Evolutionary conservation across 139 green algal genomes (phyloP).

Genomic region (Coccomyxa sp.): DNA sequence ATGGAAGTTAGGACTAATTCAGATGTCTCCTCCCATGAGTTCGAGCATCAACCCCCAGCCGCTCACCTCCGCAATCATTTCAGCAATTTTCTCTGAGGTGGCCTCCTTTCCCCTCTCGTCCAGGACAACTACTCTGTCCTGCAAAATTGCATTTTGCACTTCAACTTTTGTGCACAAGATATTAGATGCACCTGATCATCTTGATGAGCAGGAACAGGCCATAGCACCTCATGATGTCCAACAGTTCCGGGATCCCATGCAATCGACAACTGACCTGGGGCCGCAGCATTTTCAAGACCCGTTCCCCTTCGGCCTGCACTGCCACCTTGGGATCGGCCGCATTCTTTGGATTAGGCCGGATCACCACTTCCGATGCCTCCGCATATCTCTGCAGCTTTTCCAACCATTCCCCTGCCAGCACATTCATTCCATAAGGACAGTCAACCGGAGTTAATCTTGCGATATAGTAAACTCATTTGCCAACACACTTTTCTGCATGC

Average conservation of each 20-base stretch:
- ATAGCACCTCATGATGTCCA: not conserved
- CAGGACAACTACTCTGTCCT: not conserved
- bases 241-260: not conserved
- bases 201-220: not conserved
- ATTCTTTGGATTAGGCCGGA: not conserved
- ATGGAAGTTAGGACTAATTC: not conserved
- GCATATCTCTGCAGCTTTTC: not conserved
- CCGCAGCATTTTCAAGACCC: not conserved
- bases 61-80: not conserved
- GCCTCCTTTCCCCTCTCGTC: not conserved
- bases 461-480: not conserved
- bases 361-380: not conserved
- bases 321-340: not conserved
- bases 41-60: not conserved
- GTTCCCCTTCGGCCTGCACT: not conserved
- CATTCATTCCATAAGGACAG: not conserved
- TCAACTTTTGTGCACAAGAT: not conserved
- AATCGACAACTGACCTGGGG: not conserved
- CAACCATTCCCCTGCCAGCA: not conserved
- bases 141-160: not conserved
- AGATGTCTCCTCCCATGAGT: not conserved
- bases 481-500: not conserved
- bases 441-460: not conserved
- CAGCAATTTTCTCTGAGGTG: not conserved
- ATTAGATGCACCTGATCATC: not conserved